Base-by-base conservation (phyloP, 1,284 basidiomycete species). In the Phylloboletellus chloephorus region DNA sequence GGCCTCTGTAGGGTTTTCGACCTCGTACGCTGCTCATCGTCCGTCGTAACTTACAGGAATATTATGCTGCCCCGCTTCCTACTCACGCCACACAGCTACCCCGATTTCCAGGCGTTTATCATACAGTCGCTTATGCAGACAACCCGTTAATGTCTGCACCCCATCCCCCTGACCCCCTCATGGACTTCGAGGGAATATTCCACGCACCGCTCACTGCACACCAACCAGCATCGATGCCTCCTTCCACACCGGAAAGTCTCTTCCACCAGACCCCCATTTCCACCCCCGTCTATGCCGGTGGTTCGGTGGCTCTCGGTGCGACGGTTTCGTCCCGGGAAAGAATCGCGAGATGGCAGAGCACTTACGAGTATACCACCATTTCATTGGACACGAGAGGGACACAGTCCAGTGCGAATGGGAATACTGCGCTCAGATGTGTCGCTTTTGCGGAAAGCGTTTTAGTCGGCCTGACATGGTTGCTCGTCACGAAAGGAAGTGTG, bases 341-440 rank as follows among this genome's bases (percentile, higher is more conserved):
- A 58, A 58, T 28, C 52, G 58, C 13, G 56, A 58, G 20, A 58
- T 58, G 56, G 53, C 48, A 3, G 56, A 61, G 11, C 56, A 58
- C 20, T 31, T 58, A 7, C 48, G 56, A 1, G 35, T 26, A 2
- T 37, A 15, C 2, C 56, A 58, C 28, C 30, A 30, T 4, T 61
- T 58, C 3, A 12, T 58, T 9, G 56, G 56, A 2, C 57, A 60
- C 35, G 56, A 58, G 21, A 46, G 57, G 19, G 59, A 58, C 7
- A 19, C 26, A 0, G 56, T 58, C 4, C 37, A 26, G 5, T 58
- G 56, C 43, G 31, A 54, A 8, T 58, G 56, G 56, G 52, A 51
- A 11, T 43, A 37, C 21, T 58, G 56, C 21, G 41, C 46, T 5
- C 50, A 51, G 9, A 5, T 0, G 6, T 58, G 56, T n/a, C 56